Evolutionary conservation across 257 asterid species (phyloP).

Genomic region (Przewalskia tangutica): DNA sequence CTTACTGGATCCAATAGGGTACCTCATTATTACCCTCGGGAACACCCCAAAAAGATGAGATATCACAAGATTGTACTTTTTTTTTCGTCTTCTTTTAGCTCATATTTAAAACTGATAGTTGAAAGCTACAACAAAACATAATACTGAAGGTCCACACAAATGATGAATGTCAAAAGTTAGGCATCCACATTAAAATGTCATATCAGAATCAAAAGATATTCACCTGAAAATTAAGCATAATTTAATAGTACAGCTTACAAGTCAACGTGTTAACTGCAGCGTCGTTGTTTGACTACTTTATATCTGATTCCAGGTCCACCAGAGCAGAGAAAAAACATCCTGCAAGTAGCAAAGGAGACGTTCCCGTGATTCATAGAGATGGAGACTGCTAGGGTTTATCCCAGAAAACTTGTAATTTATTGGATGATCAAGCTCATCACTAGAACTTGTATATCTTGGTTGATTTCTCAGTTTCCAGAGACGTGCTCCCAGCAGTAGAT

Average conservation of each 20-base stretch:
- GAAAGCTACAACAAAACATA: not conserved
- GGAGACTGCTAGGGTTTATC: not conserved
- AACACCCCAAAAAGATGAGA: not conserved
- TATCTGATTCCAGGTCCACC: not conserved
- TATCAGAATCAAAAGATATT: not conserved
- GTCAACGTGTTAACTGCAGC: not conserved
- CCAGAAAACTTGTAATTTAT: not conserved
- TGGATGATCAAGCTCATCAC: slow-evolving; percentile 10
- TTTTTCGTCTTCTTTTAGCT: not conserved
- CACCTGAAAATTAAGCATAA: not conserved
- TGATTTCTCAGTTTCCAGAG: slow-evolving; percentile 22
- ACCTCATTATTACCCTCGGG: not conserved
- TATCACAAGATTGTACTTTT: not conserved
- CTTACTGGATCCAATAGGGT: not conserved
- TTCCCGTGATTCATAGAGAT: not conserved
- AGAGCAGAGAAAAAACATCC: not conserved
- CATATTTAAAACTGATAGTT: not conserved
- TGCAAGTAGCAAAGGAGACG: not conserved
- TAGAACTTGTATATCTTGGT: slow-evolving; percentile 20
- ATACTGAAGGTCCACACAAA: not conserved
- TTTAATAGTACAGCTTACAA: not conserved
- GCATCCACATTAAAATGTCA: not conserved
- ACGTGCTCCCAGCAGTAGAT: slow-evolving; percentile 14
- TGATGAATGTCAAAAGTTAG: not conserved
- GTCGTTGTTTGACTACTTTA: not conserved